phyloP scores from a whole-genome alignment of 2,329 filamentous ascomycete genomes.

The Aspergillus udagawae region DNA sequence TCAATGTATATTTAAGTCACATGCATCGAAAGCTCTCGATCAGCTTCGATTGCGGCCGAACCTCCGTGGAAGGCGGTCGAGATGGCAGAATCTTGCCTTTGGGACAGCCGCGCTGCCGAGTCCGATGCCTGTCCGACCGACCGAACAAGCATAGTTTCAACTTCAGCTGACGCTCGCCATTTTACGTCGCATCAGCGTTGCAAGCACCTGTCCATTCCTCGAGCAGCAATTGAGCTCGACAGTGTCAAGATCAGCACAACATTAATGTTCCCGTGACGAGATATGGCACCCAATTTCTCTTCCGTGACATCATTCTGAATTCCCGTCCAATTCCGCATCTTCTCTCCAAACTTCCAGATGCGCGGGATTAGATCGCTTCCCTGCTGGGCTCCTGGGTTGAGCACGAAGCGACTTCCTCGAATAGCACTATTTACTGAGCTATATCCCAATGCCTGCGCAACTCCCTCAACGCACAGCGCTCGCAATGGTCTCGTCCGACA shows the following conservation, averaged over 20 bases:
- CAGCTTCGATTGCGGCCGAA: slow-evolving; percentile 23
- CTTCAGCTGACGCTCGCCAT: slow-evolving; percentile 8
- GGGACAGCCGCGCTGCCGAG: slow-evolving; percentile 9
- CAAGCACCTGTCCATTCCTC: slow-evolving; percentile 2
- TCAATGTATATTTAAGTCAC: slow-evolving; percentile 3
- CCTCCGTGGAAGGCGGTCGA: slow-evolving; percentile 20
- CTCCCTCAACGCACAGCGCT: not conserved
- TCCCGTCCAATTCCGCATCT: slow-evolving; percentile 18
- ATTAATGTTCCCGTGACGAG: slow-evolving; percentile 15
- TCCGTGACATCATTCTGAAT: slow-evolving; percentile 24
- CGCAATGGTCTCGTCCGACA: slow-evolving; percentile 14
- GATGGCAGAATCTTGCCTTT: slow-evolving; percentile 20
- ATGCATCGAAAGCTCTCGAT: slow-evolving; percentile 31
- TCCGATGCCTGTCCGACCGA: slow-evolving; percentile 15
- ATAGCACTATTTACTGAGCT: slow-evolving; percentile 15
- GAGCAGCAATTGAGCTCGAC: slow-evolving; percentile 1
- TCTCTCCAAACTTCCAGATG: slow-evolving; percentile 31
- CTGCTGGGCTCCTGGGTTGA: slow-evolving; percentile 30
- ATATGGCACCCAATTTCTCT: slow-evolving; percentile 29
- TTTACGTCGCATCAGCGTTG: not conserved
- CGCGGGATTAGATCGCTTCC: slow-evolving; percentile 40
- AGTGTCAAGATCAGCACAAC: slow-evolving; percentile 16
- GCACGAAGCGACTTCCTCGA: slow-evolving; percentile 21
- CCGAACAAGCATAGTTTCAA: slow-evolving; percentile 8
- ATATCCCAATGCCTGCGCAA: slow-evolving; percentile 9